Evolutionary conservation across 2,329 filamentous ascomycete genomes (phyloP).

Genomic region (Capronia epimyces): DNA sequence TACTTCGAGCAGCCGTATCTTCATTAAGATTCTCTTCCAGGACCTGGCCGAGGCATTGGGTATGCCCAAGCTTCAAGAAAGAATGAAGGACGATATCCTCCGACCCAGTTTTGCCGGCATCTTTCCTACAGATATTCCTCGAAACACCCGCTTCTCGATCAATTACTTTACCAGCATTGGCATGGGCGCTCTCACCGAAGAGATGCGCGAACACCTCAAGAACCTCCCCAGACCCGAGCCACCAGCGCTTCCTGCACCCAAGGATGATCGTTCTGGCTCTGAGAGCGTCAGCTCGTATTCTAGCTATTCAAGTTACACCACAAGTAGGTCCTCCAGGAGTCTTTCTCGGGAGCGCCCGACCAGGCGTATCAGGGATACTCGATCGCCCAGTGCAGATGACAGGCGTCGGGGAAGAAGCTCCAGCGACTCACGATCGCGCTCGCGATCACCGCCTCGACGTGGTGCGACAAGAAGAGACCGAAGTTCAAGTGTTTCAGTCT

Average conservation of each 20-base stretch:
- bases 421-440: constrained; percentile 26
- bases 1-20: constrained; percentile 92
- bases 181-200: constrained; percentile 89
- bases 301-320: constrained; percentile 68
- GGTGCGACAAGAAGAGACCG: constrained; percentile 16
- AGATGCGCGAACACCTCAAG: constrained; percentile 85
- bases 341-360: constrained; percentile 22
- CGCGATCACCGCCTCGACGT: constrained; percentile 28
- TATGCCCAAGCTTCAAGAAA: constrained; percentile 69
- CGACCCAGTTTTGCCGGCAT: constrained; percentile 74
- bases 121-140: constrained; percentile 82
- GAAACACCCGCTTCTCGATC: constrained; percentile 93
- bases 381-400: constrained; percentile 28
- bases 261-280: constrained; percentile 54
- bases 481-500: constrained; percentile 19
- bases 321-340: constrained; percentile 31
- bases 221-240: constrained; percentile 81
- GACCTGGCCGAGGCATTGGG: constrained; percentile 83
- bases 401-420: constrained; percentile 20
- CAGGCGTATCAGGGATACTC: constrained; percentile 30
- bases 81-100: constrained; percentile 72
- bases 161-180: constrained; percentile 99
- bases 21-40: constrained; percentile 96
- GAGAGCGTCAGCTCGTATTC: constrained; percentile 62
- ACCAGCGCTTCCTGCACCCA: constrained; percentile 54